These are phyloP conservation scores for Kluyveromyces dobzhanskii DNA, from an alignment of 805 yeast species.

Conservation along the genomic window DNA sequence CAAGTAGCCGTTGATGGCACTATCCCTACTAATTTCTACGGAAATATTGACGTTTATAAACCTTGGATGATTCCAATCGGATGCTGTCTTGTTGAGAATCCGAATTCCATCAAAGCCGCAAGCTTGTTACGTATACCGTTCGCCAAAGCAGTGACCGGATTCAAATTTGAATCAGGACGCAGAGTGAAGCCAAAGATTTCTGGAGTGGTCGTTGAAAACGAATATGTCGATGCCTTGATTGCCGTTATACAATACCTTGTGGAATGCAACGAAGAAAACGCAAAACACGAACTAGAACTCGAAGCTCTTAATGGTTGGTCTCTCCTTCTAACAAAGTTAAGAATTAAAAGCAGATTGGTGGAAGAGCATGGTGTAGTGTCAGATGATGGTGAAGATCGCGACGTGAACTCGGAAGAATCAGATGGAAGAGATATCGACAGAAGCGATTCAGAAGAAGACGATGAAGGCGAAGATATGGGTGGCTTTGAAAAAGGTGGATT, in stretches of 20 bases:
- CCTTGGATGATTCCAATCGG: conserved; percentile 79
- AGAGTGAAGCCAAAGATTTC: conserved; percentile 54
- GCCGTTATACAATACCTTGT: conserved; percentile 25
- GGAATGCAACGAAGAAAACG: conserved; percentile 29
- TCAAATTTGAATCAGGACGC: conserved; percentile 54
- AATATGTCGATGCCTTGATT: conserved; percentile 33
- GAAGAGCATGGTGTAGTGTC: conserved; percentile 35
- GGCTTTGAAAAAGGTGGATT: conserved; percentile 12
- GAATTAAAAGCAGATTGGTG: conserved; percentile 33
- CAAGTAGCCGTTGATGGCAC: conserved; percentile 47
- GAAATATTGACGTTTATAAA: conserved; percentile 75
- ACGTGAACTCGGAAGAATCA: conserved; percentile 15
- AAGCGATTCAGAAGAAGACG: neutral
- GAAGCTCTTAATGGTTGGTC: conserved; percentile 36
- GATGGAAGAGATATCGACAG: conserved; percentile 4
- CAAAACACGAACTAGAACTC: conserved; percentile 36
- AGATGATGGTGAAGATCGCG: too few species aligned
- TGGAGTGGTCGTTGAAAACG: conserved; percentile 68
- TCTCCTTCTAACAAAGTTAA: conserved; percentile 28
- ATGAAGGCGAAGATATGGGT: conserved; percentile 2
- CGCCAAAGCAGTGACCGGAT: conserved; percentile 83
- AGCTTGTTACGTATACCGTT: conserved; percentile 59
- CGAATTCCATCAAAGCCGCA: conserved; percentile 62
- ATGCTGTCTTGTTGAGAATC: conserved; percentile 51
- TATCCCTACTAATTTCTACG: conserved; percentile 68